A percentile compares a stretch with the other conserved stretches of the same genome.
These are phyloP conservation scores for Metschnikowia orientalis DNA, from an alignment of 805 yeast species.

Conservation along the genomic window DNA sequence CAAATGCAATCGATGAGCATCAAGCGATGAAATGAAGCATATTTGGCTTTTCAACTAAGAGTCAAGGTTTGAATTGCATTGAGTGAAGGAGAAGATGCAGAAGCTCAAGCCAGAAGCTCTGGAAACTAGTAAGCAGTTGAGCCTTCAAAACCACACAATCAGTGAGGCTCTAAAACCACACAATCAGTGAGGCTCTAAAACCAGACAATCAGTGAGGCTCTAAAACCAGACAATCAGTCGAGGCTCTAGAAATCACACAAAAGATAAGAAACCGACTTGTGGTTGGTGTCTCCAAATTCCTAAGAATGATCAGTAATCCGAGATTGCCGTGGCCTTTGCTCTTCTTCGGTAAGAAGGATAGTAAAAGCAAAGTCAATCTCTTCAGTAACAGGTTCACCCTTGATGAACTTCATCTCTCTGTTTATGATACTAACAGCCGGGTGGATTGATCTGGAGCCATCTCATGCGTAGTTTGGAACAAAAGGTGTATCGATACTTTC, in stretches of 20 bases:
- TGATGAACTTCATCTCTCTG: slow-evolving; percentile 36
- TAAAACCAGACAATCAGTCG: too few relatives aligned
- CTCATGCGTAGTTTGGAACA: slow-evolving; percentile 74
- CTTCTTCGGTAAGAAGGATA: slow-evolving; percentile 19
- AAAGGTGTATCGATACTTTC: slow-evolving; percentile 48
- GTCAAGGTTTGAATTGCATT: too few relatives aligned
- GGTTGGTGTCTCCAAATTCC: slow-evolving; percentile 44
- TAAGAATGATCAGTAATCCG: slow-evolving; percentile 37
- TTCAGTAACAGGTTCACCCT: slow-evolving; percentile 28
- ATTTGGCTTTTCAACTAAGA: too few relatives aligned
- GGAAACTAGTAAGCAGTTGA: too few relatives aligned
- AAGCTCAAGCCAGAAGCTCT: too few relatives aligned
- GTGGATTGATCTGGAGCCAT: slow-evolving; percentile 81
- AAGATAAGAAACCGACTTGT: slow-evolving; percentile 38
- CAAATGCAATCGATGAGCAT: too few relatives aligned
- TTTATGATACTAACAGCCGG: slow-evolving; percentile 38
- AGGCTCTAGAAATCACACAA: slow-evolving; percentile 40
- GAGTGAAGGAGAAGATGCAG: too few relatives aligned
- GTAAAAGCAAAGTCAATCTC: slow-evolving; percentile 32
- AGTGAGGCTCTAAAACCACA: too few relatives aligned
- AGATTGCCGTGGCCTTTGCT: slow-evolving; percentile 25
- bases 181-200: too few relatives aligned
- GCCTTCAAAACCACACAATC: too few relatives aligned
- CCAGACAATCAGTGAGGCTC: too few relatives aligned
- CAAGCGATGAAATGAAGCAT: too few relatives aligned